Conservation (phyloP, 176 grass and related monocot species). For the Ensete ventricosum region DNA sequence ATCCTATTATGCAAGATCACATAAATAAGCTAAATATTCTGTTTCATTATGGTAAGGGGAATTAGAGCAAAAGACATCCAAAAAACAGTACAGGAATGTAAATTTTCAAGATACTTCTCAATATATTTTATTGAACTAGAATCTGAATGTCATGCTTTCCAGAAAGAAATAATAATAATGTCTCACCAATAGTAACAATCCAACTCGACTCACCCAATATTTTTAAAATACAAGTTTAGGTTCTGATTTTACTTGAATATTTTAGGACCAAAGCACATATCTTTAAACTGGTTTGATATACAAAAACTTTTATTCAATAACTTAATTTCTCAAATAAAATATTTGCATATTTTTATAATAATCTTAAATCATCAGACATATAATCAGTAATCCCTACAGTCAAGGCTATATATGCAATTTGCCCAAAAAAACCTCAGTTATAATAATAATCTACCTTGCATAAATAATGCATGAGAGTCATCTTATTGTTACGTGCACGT, state of each 20-base stretch:
- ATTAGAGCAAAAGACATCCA: no score
- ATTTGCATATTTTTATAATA: neutral
- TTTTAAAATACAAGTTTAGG: neutral
- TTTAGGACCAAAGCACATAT: no score
- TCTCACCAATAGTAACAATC: neutral
- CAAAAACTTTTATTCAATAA: neutral
- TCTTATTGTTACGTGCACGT: conserved; percentile 91
- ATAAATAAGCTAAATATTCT: neutral
- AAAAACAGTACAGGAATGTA: neutral
- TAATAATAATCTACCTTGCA: conserved; percentile 57
- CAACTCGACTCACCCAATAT: neutral
- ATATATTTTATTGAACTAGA: neutral
- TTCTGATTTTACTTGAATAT: neutral
- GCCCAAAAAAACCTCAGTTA: no score
- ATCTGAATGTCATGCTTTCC: no score
- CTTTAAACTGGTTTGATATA: no score
- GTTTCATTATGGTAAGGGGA: neutral
- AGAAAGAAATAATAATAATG: neutral
- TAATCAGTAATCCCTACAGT: no score
- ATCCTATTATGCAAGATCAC: neutral
- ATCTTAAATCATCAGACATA: neutral
- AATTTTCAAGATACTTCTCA: neutral
- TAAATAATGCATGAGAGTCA: conserved; percentile 99
- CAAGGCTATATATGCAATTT: no score
- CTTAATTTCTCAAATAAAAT: neutral